Conservation (phyloP, 805 yeast species). For the Nakazawaea ambrosiae region DNA sequence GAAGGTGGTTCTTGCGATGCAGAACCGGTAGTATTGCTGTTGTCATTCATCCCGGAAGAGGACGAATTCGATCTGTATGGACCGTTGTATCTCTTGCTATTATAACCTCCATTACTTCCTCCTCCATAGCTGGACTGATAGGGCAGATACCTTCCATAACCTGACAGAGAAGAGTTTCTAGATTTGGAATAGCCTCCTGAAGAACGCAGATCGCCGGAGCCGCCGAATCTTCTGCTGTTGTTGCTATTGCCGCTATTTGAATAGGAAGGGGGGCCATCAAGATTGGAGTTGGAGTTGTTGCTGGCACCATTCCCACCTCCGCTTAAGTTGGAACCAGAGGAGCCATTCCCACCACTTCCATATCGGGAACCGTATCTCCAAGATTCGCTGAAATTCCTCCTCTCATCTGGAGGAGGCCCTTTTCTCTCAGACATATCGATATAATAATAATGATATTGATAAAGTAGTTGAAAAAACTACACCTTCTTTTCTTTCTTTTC, state of each 20-base stretch:
- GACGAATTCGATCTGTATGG: conserved; percentile 7
- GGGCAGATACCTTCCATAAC: conserved; percentile 1
- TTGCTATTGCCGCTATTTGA: background rate
- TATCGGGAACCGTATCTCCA: conserved; percentile 3
- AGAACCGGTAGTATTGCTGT: background rate
- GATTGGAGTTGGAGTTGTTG: background rate
- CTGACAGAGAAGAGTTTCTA: background rate
- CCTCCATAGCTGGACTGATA: conserved; percentile 5
- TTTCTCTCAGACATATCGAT: conserved; percentile 11
- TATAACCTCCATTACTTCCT: conserved; percentile 2
- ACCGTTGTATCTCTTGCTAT: conserved; percentile 3
- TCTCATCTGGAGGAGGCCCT: conserved; percentile 8
- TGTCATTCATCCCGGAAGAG: background rate
- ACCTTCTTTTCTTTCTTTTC: too few species aligned
- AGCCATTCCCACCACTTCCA: conserved; percentile 2
- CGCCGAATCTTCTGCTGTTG: conserved; percentile 1
- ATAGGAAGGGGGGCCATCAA: too few species aligned
- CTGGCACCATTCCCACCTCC: background rate
- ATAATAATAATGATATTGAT: too few species aligned
- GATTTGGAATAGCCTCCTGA: background rate
- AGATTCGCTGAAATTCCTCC: conserved; percentile 8
- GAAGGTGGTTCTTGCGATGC: background rate
- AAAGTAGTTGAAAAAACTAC: too few species aligned
- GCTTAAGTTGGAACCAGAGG: background rate
- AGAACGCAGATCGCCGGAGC: background rate